phyloP scores from a whole-genome alignment of 306 rosid species.

The Prunus kanzakura region DNA sequence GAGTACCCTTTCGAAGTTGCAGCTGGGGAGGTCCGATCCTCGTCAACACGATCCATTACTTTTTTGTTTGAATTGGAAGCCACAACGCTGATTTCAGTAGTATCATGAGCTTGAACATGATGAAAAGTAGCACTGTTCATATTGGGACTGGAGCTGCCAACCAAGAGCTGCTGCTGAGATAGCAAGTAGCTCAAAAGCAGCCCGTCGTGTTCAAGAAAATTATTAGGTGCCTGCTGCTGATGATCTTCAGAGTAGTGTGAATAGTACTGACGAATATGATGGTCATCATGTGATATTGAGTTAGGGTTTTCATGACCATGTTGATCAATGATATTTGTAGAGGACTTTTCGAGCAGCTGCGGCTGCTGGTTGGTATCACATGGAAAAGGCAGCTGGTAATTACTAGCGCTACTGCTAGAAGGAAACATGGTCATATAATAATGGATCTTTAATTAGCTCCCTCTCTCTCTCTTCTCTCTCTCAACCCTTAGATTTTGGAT shows the following conservation, averaged over 20 bases:
- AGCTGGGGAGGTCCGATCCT: not conserved
- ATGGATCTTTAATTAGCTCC: too few species aligned
- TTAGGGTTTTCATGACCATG: conserved; percentile 14
- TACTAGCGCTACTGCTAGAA: conserved; percentile 6
- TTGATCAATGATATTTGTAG: not conserved
- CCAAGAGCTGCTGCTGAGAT: conserved; percentile 35
- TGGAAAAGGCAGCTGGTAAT: conserved; percentile 11
- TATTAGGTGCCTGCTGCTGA: not conserved
- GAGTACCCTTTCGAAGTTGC: not conserved
- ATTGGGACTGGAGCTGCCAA: not conserved
- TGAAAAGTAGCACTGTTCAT: not conserved
- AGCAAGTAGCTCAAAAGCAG: conserved; percentile 34
- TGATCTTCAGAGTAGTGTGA: not conserved
- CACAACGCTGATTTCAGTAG: conserved; percentile 5
- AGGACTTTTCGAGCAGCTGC: not conserved
- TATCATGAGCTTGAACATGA: not conserved
- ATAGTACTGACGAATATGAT: not conserved
- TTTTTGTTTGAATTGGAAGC: conserved; percentile 1
- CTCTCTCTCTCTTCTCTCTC: not conserved
- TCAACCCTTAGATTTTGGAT: not conserved
- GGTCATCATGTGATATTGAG: not conserved
- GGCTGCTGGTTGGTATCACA: not conserved
- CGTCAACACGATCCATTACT: not conserved
- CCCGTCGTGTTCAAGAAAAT: conserved; percentile 33
- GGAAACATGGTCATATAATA: conserved; percentile 22